phyloP scores from a whole-genome alignment of 768 basidiomycete species.

The Lyophyllum semitale region DNA sequence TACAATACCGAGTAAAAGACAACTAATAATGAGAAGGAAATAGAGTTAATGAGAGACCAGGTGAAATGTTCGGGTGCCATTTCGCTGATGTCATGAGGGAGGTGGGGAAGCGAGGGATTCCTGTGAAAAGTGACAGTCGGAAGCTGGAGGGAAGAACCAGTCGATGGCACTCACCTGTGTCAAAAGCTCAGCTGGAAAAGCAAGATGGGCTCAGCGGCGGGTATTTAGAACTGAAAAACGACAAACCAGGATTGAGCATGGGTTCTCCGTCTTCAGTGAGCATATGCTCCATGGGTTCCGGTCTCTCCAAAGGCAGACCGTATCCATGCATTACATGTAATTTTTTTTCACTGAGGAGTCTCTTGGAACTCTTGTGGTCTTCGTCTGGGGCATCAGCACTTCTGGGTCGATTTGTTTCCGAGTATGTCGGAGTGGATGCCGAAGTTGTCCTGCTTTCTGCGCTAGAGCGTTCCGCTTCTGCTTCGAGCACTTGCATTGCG shows the following conservation, averaged over 20 bases:
- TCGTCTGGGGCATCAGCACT: constrained; percentile 3
- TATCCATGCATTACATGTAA: constrained; percentile 25
- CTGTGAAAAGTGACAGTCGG: constrained; percentile 30
- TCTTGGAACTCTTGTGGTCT: background rate
- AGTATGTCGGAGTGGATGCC: constrained; percentile 10
- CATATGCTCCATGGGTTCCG: constrained; percentile 53
- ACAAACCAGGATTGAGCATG: constrained; percentile 68
- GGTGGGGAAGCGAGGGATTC: constrained; percentile 74
- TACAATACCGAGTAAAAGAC: constrained; percentile 5
- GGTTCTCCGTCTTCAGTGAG: constrained; percentile 66
- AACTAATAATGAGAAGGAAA: constrained; percentile 5
- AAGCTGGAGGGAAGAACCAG: background rate
- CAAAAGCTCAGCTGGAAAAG: constrained; percentile 53
- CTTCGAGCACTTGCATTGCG: constrained; percentile 35
- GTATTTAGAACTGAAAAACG: background rate
- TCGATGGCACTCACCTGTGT: constrained; percentile 49
- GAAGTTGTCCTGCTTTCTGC: constrained; percentile 14
- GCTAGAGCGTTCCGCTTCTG: constrained; percentile 33
- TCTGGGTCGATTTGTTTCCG: constrained; percentile 5
- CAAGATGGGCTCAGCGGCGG: constrained; percentile 2
- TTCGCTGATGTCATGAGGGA: constrained; percentile 39
- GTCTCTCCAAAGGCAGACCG: constrained; percentile 33
- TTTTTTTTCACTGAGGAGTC: background rate
- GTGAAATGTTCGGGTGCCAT: background rate
- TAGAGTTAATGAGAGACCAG: background rate